Evolutionary conservation across 2,329 filamentous ascomycete species (phyloP), one percentile per base, ranked within the genome.

Genomic region (Pochonia chlamydosporia): DNA sequence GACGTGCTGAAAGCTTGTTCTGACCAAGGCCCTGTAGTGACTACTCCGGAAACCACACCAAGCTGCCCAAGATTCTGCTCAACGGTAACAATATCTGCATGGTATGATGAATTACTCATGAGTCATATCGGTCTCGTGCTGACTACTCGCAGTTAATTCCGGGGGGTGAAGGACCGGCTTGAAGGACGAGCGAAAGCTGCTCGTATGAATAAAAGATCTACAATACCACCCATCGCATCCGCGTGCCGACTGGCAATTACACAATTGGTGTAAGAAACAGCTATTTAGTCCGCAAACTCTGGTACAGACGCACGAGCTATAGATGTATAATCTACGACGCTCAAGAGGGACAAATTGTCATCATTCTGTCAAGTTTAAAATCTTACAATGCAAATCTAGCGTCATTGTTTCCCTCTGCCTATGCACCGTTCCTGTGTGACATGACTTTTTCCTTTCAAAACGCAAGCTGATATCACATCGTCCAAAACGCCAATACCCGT

Each of bases 21-120:
- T 40, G 11, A 51, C 24, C 14, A 18, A 35, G 41, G 54, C 62
- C 5, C n/a, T 35, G 4, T 44, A 97, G 92, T 65, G 93, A 99
- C 70, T 95, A 95, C 70, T 84, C 84, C 5, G 92, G 92, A 52
- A 82, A 86, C 59, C 85, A 92, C 68, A 87, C 84, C 40, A 95
- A 95, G 67, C 80, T 99, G 35, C 80, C 90, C 44, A 97, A 97
- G 76, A 96, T 99, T 52, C 72, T 99, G 36, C 74, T 99, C 33
- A 99, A 99, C 62, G 93, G 93, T 48, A 99, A 99, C 73, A 97
- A 97, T 62, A 89, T 99, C 54, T 97, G 92, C 87, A 99, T 99
- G 93, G 93, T 96, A 78, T 47, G 76, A 57, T 14, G 10, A 11
- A 10, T 26, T 31, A 8, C 50, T 63, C 18, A 59, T 35, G 18